A percentile compares a stretch with the other conserved stretches of the same genome.
Evolutionary conservation across 129 eudicot genomes (phyloP).

Genomic region (Chrysanthemum seticuspe): DNA sequence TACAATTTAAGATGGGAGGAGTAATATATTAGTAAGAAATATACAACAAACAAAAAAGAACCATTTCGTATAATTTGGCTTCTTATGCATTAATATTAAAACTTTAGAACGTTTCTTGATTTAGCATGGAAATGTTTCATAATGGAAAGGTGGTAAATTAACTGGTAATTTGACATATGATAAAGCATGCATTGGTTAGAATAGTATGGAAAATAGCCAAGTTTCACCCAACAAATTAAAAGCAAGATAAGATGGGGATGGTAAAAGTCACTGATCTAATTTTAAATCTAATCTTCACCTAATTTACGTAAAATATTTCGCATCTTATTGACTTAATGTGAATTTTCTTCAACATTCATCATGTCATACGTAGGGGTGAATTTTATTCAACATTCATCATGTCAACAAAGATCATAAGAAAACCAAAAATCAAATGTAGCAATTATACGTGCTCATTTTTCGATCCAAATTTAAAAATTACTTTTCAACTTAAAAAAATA

Average conservation of each 20-base stretch:
- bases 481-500: too few relatives aligned
- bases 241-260: not conserved
- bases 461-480: constrained; percentile 7
- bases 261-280: constrained; percentile 10
- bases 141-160: too few relatives aligned
- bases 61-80: too few relatives aligned
- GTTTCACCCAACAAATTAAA: constrained; percentile 25
- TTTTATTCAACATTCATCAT: not conserved
- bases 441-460: constrained; percentile 18
- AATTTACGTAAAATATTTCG: constrained; percentile 22
- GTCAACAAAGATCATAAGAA: not conserved
- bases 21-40: too few relatives aligned
- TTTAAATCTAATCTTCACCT: constrained; percentile 31
- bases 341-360: not conserved
- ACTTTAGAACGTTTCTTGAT: too few relatives aligned
- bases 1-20: too few relatives aligned
- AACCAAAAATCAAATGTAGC: not conserved
- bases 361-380: not conserved
- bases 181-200: not conserved
- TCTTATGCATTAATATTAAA: too few relatives aligned
- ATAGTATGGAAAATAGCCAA: constrained; percentile 5
- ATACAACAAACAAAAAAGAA: too few relatives aligned
- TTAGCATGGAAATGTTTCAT: too few relatives aligned
- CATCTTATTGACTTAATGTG: constrained; percentile 21
- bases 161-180: not conserved